Base-by-base conservation (phyloP, 2,329 filamentous ascomycete genomes). In the Trematosphaeria pertusa region DNA sequence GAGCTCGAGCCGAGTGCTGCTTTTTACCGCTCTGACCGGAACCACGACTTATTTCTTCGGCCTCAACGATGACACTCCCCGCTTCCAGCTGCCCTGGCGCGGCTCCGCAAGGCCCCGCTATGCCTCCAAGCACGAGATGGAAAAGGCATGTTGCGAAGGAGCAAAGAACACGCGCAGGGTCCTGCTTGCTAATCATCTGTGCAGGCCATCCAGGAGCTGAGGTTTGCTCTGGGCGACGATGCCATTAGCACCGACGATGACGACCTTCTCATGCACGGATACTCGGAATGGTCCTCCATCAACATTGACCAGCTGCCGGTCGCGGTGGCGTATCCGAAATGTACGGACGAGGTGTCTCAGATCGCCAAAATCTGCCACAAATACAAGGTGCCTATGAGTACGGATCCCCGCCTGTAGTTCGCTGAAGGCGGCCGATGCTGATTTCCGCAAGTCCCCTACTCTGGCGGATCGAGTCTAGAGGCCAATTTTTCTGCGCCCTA, bases 401-500 rank as follows among this genome's bases (percentile, higher is more conserved):
- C 34, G 67, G 9, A 14, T 45, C 12, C 10, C 18, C 8, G 1
- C 32, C 62, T n/a, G 12, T n/a, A 9, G 42, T 14, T 9, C 12
- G 6, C 0, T 8, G 5, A 21, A 24, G 8, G 31, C 14, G n/a
- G 2, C 22, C 33, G 4, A 1, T 2, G 5, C 24, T 15, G 12
- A 18, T 34, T 33, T 17, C 2, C 39, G 55, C 22, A 54, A 74
- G 88, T 94, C 49, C 87, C 90, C 0, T 96, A 89, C 66, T 94
- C 89, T 0, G 91, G 91, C 2, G 92, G 91, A 11, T 88, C 89
- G 0, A 93, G 88, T 56, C 77, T 97, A 0, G 92, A 97, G 70
- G 92, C 88, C 11, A 94, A 96, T 69, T 96, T 96, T 71, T 89
- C 89, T 0, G 89, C 91, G 11, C 90, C 91, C 0, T 88, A 87